Conservation (phyloP, 2,329 filamentous ascomycete genomes). For the Lizonia empirigonia region DNA sequence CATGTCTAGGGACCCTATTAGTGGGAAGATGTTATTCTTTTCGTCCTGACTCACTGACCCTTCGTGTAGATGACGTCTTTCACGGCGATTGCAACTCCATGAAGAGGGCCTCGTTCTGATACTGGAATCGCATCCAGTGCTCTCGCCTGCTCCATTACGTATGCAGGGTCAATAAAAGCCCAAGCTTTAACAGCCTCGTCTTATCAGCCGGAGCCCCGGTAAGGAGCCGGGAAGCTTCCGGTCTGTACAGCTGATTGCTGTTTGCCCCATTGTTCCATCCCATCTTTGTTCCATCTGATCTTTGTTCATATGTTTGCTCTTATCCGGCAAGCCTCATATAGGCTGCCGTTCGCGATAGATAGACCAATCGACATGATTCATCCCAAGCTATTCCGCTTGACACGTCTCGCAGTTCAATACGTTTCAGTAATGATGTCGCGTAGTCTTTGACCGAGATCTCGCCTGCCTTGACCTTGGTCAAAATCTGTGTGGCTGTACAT, state of each 20-base stretch:
- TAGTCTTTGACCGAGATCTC: slow-evolving; percentile 37
- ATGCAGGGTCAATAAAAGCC: slow-evolving; percentile 37
- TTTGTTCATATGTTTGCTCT: no score
- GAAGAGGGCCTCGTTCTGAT: slow-evolving; percentile 59
- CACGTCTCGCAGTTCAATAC: slow-evolving; percentile 35
- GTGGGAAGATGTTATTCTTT: background rate
- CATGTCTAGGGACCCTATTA: slow-evolving; percentile 51
- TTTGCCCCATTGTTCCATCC: no score
- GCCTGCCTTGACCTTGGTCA: slow-evolving; percentile 30
- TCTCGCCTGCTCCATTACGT: slow-evolving; percentile 58
- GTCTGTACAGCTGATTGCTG: no score
- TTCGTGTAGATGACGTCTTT: slow-evolving; percentile 64
- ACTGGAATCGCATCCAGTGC: slow-evolving; percentile 57
- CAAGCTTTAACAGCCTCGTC: slow-evolving; percentile 37
- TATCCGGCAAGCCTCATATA: no score
- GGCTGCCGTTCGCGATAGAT: no score
- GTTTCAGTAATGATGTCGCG: slow-evolving; percentile 35
- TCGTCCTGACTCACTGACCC: slow-evolving; percentile 22
- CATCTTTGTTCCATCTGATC: no score
- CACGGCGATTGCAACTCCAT: slow-evolving; percentile 63
- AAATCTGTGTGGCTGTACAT: slow-evolving; percentile 32
- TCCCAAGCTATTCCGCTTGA: no score
- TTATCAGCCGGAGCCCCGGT: no score
- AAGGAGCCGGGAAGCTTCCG: no score
- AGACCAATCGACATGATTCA: no score